Base-by-base conservation (phyloP, 2,329 filamentous ascomycete genomes). In the Ophiocordyceps unilateralis region DNA sequence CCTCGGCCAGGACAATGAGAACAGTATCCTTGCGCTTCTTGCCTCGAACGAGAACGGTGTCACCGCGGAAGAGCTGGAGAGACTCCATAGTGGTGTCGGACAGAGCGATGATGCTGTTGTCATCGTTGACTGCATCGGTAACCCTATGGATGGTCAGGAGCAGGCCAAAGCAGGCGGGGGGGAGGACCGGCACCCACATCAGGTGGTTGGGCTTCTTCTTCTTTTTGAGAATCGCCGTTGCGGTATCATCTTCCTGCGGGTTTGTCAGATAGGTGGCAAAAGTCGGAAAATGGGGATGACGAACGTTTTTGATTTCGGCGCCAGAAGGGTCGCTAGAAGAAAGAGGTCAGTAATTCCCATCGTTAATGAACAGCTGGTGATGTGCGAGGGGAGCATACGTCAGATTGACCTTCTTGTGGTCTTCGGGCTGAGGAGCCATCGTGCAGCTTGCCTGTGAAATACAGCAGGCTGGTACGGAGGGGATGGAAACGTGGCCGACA, bases 141-240 rank as follows among this genome's bases (percentile, higher is more conserved):
- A 98, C 91, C 70, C 87, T 94, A 57, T 36, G 41, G 41, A n/a
- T 7, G 41, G 49, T 56, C 41, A 60, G 47, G 47, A 49, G 46
- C 28, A 4, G 19, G 12, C 26, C 26, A 17, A 21, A n/a, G 11
- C 3, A 20, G 2, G 6, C 6, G 6, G 19, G 14, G 3, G 12
- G 14, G n/a, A 17, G 15, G 8, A 14, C 21, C 14, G 30, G 42
- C 38, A 64, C 81, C 63, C 73, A 93, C 87, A 98, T 93, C 63
- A 98, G 69, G 59, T 89, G 93, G 69, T 98, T 98, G 56, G 88
- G 88, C 85, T 98, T 98, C 88, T 98, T 98, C 83, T 98, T 98
- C 77, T 96, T 96, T 74, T 95, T 96, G 58, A 98, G 77, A 56
- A 98, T 98, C 53, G 91, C 91, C 39, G 91, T 98, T 43, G 91